Base-by-base conservation (phyloP, 495 filamentous ascomycete genomes). In the Tuber borchii region DNA sequence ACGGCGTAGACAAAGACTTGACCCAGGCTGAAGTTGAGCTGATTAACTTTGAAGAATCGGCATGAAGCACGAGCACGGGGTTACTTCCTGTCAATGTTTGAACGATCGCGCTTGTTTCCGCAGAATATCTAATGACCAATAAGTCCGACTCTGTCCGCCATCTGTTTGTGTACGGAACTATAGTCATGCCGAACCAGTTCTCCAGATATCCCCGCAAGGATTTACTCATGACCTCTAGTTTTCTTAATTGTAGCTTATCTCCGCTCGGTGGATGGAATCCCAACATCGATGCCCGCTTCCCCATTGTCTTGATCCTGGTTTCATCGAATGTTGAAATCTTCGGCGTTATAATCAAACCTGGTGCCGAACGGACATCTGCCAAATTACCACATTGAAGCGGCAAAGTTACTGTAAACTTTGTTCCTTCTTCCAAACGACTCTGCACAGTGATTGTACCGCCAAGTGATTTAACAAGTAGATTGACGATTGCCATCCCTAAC, bases 401-500 rank as follows among this genome's bases (percentile, higher is more conserved):
- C 3, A 31, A 34, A 14, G 6, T 31, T 65, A 65, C 56, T 14
- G n/a, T 31, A 16, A 89, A 86, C n/a, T 88, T 86, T 0, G 90
- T 91, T 0, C 90, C 89, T 2, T 84, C 80, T 0, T 85, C 87
- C 4, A 85, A 74, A 34, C 87, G 83, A 76, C 88, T 91, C 4
- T 84, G 81, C 3, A 93, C 85, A 0, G 87, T 84, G 43, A 93
- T 87, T 2, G 84, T 83, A 0, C 91, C 91, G 8, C 86, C 85
- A 0, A 93, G 83, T 40, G 86, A 86, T 39, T 84, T 85, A 4
- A 91, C 84, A 19, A 93, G 86, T 68, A 91, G 89, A n/a, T 87
- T 87, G 0, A 91, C 88, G 68, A 93, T 89, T 68, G 87, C 88
- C 26, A 93, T 85, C 1, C 90, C 90, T 0, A 92, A 86, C 20